Base-by-base conservation (phyloP, 768 basidiomycete species). In the Tephrocybe sp. region DNA sequence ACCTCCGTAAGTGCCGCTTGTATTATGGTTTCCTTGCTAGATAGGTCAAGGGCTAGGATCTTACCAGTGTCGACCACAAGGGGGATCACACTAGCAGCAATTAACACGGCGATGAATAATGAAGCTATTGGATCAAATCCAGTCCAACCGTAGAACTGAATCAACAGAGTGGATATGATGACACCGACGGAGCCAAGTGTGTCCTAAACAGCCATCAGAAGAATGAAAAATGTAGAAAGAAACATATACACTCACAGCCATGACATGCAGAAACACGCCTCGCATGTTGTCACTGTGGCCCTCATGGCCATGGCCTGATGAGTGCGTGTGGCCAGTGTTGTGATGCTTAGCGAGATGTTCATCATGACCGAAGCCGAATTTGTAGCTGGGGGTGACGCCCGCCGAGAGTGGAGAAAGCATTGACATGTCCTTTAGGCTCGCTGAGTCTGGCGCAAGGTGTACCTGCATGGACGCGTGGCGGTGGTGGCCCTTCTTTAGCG, bases 221-320 rank as follows among this genome's bases (percentile, higher is more conserved):
- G n/a, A 45, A 45, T n/a, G 30, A 10, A 33, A 19, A 33, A 22
- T 41, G 5, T 38, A 25, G 41, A 7, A 10, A 18, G 15, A n/a
- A 42, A 24, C 22, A 44, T 10, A 7, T 15, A 6, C 11, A 66
- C 83, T 57, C 69, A 91, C 90, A 49, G 94, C 94, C 85, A 97
- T 86, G 40, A 99, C 95, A 62, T 99, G 95, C 48, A 98, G 69
- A 65, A 99, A 99, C 58, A 99, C 94, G 15, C 97, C 97, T 27
- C 94, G 88, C 97, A 99, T 99, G 64, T 99, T 99, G 66, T 98
- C 92, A 67, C 90, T 92, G 61, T 95, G 93, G 0, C 90, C 87
- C 65, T 93, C 88, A 57, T 86, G 87, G 10, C 72, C 67, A 24
- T 86, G 87, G 10, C 72, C 67, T 25, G 75, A 75, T 34, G 68